Evolutionary conservation across 768 basidiomycete genomes (phyloP).

Genomic region (Agaricus blazei): DNA sequence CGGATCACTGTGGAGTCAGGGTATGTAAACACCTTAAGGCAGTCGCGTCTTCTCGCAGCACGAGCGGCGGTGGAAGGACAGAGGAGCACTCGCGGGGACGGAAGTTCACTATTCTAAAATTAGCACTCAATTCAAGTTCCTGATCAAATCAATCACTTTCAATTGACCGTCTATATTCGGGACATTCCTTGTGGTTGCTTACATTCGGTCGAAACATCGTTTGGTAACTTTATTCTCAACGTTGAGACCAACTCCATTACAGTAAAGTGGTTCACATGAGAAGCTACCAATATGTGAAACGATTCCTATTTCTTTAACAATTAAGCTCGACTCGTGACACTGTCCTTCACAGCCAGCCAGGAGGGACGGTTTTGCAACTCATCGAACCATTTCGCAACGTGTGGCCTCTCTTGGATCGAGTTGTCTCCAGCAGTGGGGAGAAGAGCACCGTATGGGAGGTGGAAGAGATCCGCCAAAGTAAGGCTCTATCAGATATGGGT

Average conservation of each 20-base stretch:
- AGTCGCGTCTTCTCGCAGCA: neutral
- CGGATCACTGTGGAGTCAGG: no score
- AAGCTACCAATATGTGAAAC: neutral
- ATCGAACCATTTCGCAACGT: constrained; percentile 33
- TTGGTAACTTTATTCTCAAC: no score
- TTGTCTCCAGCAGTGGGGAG: constrained; percentile 22
- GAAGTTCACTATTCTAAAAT: no score
- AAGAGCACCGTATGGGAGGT: constrained; percentile 35
- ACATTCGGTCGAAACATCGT: no score
- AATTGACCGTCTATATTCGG: no score
- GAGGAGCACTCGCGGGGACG: neutral
- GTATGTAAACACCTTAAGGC: no score
- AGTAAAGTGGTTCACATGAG: neutral
- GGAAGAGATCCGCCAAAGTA: constrained; percentile 44
- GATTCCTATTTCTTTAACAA: neutral
- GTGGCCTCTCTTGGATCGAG: constrained; percentile 34
- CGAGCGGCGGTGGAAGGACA: neutral
- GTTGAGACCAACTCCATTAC: no score
- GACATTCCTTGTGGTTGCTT: no score
- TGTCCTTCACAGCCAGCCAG: constrained; percentile 44
- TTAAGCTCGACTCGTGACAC: constrained; percentile 16
- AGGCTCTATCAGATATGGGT: constrained; percentile 24
- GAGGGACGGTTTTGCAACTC: constrained; percentile 36
- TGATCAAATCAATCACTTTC: no score
- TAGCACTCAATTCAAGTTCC: no score